Evolutionary conservation across 306 rosid species (phyloP), one percentile per base, ranked within the genome.

Genomic region (Leucaena leucocephala): DNA sequence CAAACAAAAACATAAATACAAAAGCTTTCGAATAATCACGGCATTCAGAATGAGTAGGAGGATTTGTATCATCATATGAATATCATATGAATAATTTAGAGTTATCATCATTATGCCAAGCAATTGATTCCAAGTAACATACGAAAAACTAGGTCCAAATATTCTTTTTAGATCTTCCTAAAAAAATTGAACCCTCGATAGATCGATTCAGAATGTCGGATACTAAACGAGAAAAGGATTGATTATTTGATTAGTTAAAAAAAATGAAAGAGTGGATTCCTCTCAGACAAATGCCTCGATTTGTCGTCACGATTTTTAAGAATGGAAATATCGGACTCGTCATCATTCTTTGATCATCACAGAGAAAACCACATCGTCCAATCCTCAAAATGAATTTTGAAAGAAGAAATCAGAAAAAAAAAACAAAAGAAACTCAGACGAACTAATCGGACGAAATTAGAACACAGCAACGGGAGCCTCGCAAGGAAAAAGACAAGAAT

Each of bases 281-380:
- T 87, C 97, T 92, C 94, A 92, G 93, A 92, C 97, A 92, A 92
- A 92, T 90, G 97, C 97, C 97, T 92, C 97, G 92, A 48, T 78
- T 86, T 81, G 94, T 92, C 97, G 85, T 90, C 94, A 92, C 79
- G 21, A 72, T 81, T 86, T 70, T 76, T 52, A 61, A 76, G 87
- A 86, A 91, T 91, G 97, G 93, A 89, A 80, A 63, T 80, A 89
- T 92, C 92, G 75, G 97, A 90, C 97, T 92, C 97, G 97, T 92
- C 97, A 92, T 92, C 97, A 6, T 38, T 66, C 0, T 52, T 79
- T 84, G 74, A 82, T 92, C 92, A 92, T 92, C 97, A 92, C 83
- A 1, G 94, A 90, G 97, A 88, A 82, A 78, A 78, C 74, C 84
- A 80, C 76, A 34, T 17, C 21, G 2, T 6, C 8, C 79, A 22